Percentiles rank a stretch among this genome's conserved stretches.
phyloP scores from a whole-genome alignment of 768 basidiomycete species.

The Pleurotus cornucopiae region DNA sequence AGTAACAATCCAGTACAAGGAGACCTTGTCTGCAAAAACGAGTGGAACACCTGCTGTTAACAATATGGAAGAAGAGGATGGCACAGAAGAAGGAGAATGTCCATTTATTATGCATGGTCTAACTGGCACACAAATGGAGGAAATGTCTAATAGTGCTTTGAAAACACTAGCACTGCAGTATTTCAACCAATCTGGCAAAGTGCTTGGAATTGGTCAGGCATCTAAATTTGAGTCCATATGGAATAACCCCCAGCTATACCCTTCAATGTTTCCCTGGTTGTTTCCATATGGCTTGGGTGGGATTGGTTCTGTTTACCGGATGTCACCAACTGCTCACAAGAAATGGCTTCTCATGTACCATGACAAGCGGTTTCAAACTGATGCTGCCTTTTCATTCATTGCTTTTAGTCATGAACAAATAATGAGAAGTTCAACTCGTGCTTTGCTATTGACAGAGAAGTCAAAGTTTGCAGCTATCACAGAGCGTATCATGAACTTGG shows the following conservation, averaged over 20 bases:
- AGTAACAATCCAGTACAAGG: conserved; percentile 13
- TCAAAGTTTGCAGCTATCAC: conserved; percentile 21
- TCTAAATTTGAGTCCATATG: background rate
- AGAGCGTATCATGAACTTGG: conserved; percentile 14
- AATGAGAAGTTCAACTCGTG: conserved; percentile 14
- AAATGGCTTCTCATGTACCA: conserved; percentile 23
- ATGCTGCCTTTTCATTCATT: conserved; percentile 18
- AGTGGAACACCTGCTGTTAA: conserved; percentile 8
- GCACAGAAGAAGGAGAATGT: conserved; percentile 15
- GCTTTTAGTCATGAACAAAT: conserved; percentile 10
- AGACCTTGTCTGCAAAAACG: conserved; percentile 6
- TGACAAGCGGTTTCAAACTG: conserved; percentile 12
- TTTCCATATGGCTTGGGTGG: conserved; percentile 36
- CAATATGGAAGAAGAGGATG: conserved; percentile 2
- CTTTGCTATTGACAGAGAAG: conserved; percentile 23
- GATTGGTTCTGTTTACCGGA: conserved; percentile 13
- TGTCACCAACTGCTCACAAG: conserved; percentile 6
- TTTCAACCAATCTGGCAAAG: conserved; percentile 11
- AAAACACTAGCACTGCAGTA: conserved; percentile 15
- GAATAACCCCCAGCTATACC: conserved; percentile 23
- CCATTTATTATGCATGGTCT: conserved; percentile 11
- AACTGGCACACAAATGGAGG: conserved; percentile 14
- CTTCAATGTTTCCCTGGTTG: conserved; percentile 29
- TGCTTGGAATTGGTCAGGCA: conserved; percentile 18
- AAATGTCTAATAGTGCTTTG: conserved; percentile 9